Conservation (phyloP, 257 asterid species). For the Solanum sparsipilum region DNA sequence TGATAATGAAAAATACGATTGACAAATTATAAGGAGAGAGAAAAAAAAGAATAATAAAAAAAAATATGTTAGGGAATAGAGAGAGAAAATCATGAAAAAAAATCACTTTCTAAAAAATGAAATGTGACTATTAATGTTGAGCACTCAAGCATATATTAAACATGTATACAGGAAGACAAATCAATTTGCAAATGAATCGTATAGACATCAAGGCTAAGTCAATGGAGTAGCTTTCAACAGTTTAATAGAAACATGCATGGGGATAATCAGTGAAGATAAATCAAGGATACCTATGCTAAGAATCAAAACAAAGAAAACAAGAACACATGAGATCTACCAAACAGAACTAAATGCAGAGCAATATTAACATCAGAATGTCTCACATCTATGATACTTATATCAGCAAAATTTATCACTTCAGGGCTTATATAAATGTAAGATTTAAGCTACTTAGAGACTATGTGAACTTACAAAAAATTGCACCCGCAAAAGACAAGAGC, state of each 20-base stretch:
- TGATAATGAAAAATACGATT: too few relatives aligned
- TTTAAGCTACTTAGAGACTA: background rate
- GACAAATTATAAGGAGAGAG: too few relatives aligned
- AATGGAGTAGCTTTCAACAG: background rate
- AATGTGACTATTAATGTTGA: too few relatives aligned
- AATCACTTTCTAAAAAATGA: too few relatives aligned
- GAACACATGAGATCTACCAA: too few relatives aligned
- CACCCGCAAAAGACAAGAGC: background rate
- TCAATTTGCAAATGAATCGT: background rate
- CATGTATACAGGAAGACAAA: background rate
- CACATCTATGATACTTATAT: background rate
- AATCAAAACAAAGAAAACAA: too few relatives aligned
- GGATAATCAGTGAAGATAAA: too few relatives aligned
- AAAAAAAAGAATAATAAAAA: too few relatives aligned
- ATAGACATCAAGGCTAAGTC: background rate
- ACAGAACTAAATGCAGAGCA: too few relatives aligned
- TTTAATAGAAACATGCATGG: background rate
- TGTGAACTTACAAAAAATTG: too few relatives aligned
- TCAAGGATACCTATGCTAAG: background rate
- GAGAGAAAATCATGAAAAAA: too few relatives aligned
- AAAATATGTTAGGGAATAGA: too few relatives aligned
- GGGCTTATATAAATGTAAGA: background rate
- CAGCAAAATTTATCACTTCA: background rate
- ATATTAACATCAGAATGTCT: background rate
- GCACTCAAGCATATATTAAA: background rate